Conservation (phyloP, 2,329 filamentous ascomycete genomes). For the Monascus ruber region DNA sequence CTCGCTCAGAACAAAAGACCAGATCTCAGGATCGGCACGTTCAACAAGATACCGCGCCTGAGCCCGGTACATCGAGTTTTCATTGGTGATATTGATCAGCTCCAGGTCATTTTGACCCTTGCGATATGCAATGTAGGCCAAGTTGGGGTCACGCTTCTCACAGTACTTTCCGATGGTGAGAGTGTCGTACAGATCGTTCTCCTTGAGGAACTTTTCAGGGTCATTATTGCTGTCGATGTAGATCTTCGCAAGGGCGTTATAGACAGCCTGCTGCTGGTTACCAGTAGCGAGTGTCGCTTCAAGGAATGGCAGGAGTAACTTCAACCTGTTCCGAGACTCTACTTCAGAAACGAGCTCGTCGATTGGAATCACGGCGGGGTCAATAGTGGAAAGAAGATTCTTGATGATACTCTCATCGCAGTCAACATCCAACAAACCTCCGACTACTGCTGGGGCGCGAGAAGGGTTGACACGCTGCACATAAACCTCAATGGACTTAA, state of each 20-base stretch:
- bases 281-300: slow-evolving; percentile 81
- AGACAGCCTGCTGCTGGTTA: slow-evolving; percentile 92
- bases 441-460: slow-evolving; percentile 82
- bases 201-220: slow-evolving; percentile 91
- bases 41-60: slow-evolving; percentile 92
- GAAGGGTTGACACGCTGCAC: slow-evolving; percentile 93
- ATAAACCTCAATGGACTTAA: slow-evolving; percentile 96
- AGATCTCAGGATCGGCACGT: slow-evolving; percentile 78
- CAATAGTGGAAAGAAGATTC: slow-evolving; percentile 72
- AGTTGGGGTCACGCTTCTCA: slow-evolving; percentile 93
- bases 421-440: slow-evolving; percentile 88
- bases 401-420: slow-evolving; percentile 97
- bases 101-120: slow-evolving; percentile 98
- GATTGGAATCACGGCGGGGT: slow-evolving; percentile 75
- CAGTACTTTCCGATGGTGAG: slow-evolving; percentile 93
- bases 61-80: slow-evolving; percentile 99
- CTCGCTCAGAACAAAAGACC: slow-evolving; percentile 85
- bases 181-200: slow-evolving; percentile 94
- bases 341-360: slow-evolving; percentile 90
- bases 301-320: slow-evolving; percentile 90
- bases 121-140: slow-evolving; percentile 86
- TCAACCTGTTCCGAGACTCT: slow-evolving; percentile 89
- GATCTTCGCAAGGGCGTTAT: slow-evolving; percentile 96
- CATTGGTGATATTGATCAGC: slow-evolving; percentile 94
- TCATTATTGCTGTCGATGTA: slow-evolving; percentile 99